Evolutionary conservation across 2,329 filamentous ascomycete genomes (phyloP).

Genomic region (Calonectria hawksworthii): DNA sequence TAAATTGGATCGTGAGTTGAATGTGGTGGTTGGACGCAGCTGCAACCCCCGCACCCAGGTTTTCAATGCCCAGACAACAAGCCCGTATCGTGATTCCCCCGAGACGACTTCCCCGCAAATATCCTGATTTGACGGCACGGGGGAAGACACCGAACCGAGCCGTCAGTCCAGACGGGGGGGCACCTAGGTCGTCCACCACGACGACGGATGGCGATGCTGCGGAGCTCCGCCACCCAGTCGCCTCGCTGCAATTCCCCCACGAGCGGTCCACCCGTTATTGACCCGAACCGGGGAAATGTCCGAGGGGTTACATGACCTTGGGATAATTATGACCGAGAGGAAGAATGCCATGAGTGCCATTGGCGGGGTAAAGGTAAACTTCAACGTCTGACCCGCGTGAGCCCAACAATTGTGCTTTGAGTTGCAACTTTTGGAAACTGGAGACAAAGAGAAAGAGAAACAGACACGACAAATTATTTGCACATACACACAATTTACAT

Average conservation of each 20-base stretch:
- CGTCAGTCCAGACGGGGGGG: not conserved
- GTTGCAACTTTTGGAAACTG: not conserved
- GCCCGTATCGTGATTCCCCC: slow-evolving; percentile 4
- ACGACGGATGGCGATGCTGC: slow-evolving; percentile 14
- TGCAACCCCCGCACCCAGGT: not conserved
- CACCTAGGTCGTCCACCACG: slow-evolving; percentile 2
- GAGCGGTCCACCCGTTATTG: slow-evolving; percentile 6
- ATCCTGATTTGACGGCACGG: slow-evolving; percentile 13
- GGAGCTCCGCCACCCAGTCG: slow-evolving; percentile 21
- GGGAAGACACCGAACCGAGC: slow-evolving; percentile 24
- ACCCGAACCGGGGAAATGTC: slow-evolving; percentile 23
- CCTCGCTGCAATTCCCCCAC: slow-evolving; percentile 10
- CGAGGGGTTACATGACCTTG: slow-evolving; percentile 17
- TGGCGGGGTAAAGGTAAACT: not conserved
- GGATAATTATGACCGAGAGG: slow-evolving; percentile 19
- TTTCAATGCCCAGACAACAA: not conserved
- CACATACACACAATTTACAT: not conserved
- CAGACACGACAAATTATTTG: too few relatives aligned
- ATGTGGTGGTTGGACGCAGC: not conserved
- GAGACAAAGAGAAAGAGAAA: not conserved
- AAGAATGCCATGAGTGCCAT: not conserved
- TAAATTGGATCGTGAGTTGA: not conserved
- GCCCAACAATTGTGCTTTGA: not conserved
- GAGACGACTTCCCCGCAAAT: not conserved
- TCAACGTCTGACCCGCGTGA: not conserved